Evolutionary conservation across 257 asterid genomes (phyloP).

Genomic region (Fraxinus cuspidata): DNA sequence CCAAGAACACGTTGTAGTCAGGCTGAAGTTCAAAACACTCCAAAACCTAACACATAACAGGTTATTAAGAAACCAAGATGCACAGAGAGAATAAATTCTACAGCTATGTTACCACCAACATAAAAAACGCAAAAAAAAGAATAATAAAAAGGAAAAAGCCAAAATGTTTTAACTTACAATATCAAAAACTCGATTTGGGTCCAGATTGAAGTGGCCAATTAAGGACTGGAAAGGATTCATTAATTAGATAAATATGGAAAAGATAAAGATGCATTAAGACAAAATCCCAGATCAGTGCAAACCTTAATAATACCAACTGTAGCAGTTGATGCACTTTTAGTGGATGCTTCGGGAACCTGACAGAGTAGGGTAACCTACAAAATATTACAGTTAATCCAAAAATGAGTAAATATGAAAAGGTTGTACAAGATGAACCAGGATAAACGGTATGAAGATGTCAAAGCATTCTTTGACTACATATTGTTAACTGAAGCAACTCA

Average conservation of each 20-base stretch:
- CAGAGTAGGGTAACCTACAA: conserved; percentile 91
- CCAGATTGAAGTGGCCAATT: conserved; percentile 98
- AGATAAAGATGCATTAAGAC: conserved; percentile 20
- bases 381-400: conserved; percentile 10
- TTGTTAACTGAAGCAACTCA: not conserved
- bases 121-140: not conserved
- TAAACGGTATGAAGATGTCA: not conserved
- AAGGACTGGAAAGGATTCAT: conserved; percentile 68
- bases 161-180: conserved; percentile 65
- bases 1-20: conserved; percentile 75
- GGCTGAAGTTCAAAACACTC: conserved; percentile 98
- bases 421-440: not conserved
- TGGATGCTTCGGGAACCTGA: conserved; percentile 74
- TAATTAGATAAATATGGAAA: conserved; percentile 34
- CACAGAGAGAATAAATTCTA: conserved; percentile 20
- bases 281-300: conserved; percentile 25
- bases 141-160: not conserved
- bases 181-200: conserved; percentile 97
- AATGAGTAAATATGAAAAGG: not conserved
- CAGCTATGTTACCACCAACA: conserved; percentile 2
- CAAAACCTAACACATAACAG: conserved; percentile 52
- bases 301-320: conserved; percentile 94
- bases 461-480: not conserved
- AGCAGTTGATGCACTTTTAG: conserved; percentile 67
- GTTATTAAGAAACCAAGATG: conserved; percentile 29